Evolutionary conservation across 352 stramenopile species (phyloP).

Genomic region (Phytophthora aleatoria): DNA sequence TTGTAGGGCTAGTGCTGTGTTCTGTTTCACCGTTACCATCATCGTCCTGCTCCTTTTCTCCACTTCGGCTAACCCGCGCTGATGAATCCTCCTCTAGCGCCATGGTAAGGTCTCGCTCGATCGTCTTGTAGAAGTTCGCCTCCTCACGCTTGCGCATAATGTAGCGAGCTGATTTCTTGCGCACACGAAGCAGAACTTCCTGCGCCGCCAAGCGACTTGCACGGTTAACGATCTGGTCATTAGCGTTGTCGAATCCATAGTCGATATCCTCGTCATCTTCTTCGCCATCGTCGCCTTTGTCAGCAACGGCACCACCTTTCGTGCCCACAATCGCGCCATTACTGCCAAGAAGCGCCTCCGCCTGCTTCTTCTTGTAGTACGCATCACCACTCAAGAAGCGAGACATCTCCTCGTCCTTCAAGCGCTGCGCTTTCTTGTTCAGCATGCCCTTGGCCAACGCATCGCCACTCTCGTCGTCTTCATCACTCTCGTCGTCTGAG

Average conservation of each 20-base stretch:
- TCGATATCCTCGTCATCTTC: constrained; percentile 78
- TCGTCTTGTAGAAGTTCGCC: constrained; percentile 84
- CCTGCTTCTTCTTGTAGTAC: constrained; percentile 71
- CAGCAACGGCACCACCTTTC: constrained; percentile 16
- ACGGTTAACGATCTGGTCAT: constrained; percentile 80
- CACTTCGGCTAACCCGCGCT: constrained; percentile 8
- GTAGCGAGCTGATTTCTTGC: constrained; percentile 75
- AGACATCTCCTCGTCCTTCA: constrained; percentile 84
- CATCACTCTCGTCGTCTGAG: constrained; percentile 30
- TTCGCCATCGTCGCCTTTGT: constrained; percentile 26
- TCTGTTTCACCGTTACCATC: constrained; percentile 34
- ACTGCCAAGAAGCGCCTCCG: constrained; percentile 41
- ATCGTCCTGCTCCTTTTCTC: constrained; percentile 22
- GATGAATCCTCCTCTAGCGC: constrained; percentile 67
- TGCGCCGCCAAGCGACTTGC: constrained; percentile 74
- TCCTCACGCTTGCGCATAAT: constrained; percentile 81
- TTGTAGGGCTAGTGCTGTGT: constrained; percentile 21
- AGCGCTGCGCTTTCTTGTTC: constrained; percentile 49
- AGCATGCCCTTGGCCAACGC: constrained; percentile 28
- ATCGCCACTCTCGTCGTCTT: constrained; percentile 42
- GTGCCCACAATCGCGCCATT: constrained; percentile 18
- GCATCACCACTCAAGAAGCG: constrained; percentile 66
- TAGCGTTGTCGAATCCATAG: constrained; percentile 86
- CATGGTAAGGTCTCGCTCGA: constrained; percentile 81
- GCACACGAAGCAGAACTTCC: constrained; percentile 69